Evolutionary conservation across 2,329 filamentous ascomycete species (phyloP).

Genomic region (Didymellaceae sp.): DNA sequence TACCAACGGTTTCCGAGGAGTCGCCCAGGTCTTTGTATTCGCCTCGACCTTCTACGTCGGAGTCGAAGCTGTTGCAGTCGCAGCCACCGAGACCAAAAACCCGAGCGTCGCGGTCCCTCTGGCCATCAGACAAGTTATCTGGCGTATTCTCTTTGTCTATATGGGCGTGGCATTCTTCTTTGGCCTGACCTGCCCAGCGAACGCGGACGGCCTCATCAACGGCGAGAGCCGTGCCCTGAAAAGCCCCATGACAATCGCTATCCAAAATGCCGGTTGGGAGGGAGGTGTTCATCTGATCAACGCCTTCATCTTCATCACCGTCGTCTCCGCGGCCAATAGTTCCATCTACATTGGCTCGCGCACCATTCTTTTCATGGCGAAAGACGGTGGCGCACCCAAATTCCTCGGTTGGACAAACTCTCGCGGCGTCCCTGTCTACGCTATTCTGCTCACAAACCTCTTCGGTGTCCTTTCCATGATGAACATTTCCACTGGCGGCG

Average conservation of each 20-base stretch:
- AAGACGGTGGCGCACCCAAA: conserved; percentile 72
- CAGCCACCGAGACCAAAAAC: conserved; percentile 49
- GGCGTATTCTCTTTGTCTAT: conserved; percentile 54
- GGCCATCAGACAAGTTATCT: conserved; percentile 56
- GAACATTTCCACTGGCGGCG: conserved; percentile 72
- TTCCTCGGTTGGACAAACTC: conserved; percentile 72
- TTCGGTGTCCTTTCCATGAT: conserved; percentile 77
- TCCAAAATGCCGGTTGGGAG: conserved; percentile 76
- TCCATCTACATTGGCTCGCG: conserved; percentile 80
- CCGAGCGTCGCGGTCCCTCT: conserved; percentile 54
- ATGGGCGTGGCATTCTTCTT: conserved; percentile 53
- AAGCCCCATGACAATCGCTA: conserved; percentile 55
- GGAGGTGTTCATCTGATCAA: conserved; percentile 79
- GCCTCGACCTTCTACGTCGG: conserved; percentile 52
- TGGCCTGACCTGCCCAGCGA: conserved; percentile 72
- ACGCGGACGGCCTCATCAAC: conserved; percentile 68
- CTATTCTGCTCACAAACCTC: conserved; percentile 72
- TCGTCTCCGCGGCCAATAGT: conserved; percentile 65
- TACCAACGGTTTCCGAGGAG: conserved; percentile 50
- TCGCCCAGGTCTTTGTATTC: conserved; percentile 53
- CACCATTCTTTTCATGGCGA: conserved; percentile 77
- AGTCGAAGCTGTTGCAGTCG: conserved; percentile 46
- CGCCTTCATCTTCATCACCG: conserved; percentile 67
- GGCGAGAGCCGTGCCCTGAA: conserved; percentile 68
- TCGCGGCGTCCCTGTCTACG: conserved; percentile 65